phyloP scores from a whole-genome alignment of 179 eudicot genomes.

The Spergularia azorica region DNA sequence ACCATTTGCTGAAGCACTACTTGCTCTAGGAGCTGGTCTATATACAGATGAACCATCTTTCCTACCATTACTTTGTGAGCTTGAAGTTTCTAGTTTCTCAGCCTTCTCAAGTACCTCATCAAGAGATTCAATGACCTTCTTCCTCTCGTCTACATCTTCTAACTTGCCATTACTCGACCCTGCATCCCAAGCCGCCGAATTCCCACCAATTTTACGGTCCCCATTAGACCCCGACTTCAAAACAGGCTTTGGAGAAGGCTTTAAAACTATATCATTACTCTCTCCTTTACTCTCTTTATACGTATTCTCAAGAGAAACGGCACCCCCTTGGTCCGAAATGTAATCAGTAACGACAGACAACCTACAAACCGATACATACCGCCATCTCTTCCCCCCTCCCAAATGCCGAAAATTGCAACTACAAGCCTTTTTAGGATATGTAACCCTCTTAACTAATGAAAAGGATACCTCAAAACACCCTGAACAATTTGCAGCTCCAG shows the following conservation, averaged over 20 bases:
- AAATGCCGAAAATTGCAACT: conserved; percentile 47
- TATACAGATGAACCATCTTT: conserved; percentile 41
- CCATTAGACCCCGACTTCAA: conserved; percentile 49
- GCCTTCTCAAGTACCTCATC: conserved; percentile 88
- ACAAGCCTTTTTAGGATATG: conserved; percentile 48
- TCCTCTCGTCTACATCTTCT: conserved; percentile 53
- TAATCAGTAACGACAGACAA: conserved; percentile 71
- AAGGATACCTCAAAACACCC: conserved; percentile 56
- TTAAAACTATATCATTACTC: conserved; percentile 59
- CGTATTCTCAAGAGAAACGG: conserved; percentile 62
- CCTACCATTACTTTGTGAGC: conserved; percentile 34
- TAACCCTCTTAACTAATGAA: conserved; percentile 51
- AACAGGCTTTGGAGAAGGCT: conserved; percentile 71
- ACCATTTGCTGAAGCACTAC: conserved; percentile 43
- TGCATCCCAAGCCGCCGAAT: conserved; percentile 38
- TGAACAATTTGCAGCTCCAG: conserved; percentile 45
- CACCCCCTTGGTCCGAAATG: conserved; percentile 70
- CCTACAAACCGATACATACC: conserved; percentile 73
- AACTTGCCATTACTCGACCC: conserved; percentile 37
- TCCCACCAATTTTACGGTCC: conserved; percentile 36
- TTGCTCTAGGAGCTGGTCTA: conserved; percentile 42
- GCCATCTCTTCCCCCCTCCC: conserved; percentile 61
- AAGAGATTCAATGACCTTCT: conserved; percentile 79
- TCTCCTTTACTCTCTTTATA: conserved; percentile 58
- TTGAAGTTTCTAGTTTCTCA: conserved; percentile 67